Evolutionary conservation across 2,329 filamentous ascomycete species (phyloP).

Genomic region (Basipetospora sp.): DNA sequence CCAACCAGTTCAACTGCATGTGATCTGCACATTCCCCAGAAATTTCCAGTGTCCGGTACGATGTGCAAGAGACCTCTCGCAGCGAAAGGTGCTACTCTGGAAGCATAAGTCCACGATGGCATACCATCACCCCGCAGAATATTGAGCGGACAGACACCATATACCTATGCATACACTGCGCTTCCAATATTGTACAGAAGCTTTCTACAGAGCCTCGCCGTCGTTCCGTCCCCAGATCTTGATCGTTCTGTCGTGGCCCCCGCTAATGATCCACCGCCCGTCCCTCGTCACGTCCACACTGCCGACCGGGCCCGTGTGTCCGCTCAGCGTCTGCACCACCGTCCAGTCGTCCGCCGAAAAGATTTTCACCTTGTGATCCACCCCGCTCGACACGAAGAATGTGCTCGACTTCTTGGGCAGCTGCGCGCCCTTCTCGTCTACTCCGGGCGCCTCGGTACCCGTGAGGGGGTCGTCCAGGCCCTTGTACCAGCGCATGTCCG

Average conservation of each 20-base stretch:
- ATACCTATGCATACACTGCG: too few species aligned
- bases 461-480: conserved; percentile 61
- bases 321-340: conserved; percentile 70
- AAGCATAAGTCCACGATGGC: too few species aligned
- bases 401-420: conserved; percentile 75
- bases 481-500: conserved; percentile 87
- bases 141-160: too few species aligned
- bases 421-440: conserved; percentile 50
- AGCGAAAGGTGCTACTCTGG: too few species aligned
- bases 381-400: conserved; percentile 80
- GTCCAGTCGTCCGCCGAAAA: conserved; percentile 96
- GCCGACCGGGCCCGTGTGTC: conserved; percentile 82
- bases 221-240: conserved; percentile 92
- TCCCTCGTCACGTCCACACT: conserved; percentile 79
- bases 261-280: conserved; percentile 83
- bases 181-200: too few species aligned
- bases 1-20: too few species aligned
- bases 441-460: conserved; percentile 38
- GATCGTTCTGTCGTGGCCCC: conserved; percentile 84
- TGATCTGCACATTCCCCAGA: too few species aligned
- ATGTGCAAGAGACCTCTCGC: too few species aligned
- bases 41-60: too few species aligned
- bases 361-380: conserved; percentile 88
- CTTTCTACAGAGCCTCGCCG: conserved; percentile 33
- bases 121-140: too few species aligned